Evolutionary conservation across 768 basidiomycete species (phyloP), one percentile per base, ranked within the genome.

Genomic region (Leccinellum luteum): DNA sequence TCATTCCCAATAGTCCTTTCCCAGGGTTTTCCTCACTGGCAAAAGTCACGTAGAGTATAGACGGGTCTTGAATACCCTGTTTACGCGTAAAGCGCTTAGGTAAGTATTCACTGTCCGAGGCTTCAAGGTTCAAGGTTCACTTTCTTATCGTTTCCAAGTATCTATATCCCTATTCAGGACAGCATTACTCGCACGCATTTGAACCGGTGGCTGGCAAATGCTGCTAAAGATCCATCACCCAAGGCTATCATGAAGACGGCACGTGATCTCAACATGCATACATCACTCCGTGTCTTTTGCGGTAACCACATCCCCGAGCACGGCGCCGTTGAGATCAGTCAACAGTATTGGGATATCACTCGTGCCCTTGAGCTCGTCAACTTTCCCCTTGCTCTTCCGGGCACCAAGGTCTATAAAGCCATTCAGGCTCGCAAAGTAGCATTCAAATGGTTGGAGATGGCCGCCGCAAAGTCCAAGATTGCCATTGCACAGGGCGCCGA

Each of bases 311-410:
- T 98, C 63, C 85, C 92, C 28, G 87, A 93, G 15, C 75, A 85
- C 8, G 91, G 88, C 41, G 84, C 87, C 25, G 68, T 75, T 15
- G 91, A 93, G 69, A 94, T 99, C 69, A 89, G 83, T 68, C 87
- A 91, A 63, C 94, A 93, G 69, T 98, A 98, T 77, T 98, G 96
- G 96, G 79, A 81, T 58, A 97, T 99, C 74, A 98, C 97, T 7
- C 78, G 85, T 64, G 92, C 97, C 3, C 87, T 99, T 43, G 93
- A 99, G 71, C 89, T 99, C 54, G 97, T 99, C 79, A 99, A 99
- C 79, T 98, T 99, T 79, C 97, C 97, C 15, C 75, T 98, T 59
- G 87, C 96, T 15, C 66, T 97, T 35, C 97, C 97, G 19, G 97
- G 97, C 28, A 98, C 97, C 38, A 98, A 98, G 71, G 85, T 98